These are phyloP conservation scores for Nemania sp. DNA, from an alignment of 2,329 filamentous ascomycete species.

Conservation along the genomic window DNA sequence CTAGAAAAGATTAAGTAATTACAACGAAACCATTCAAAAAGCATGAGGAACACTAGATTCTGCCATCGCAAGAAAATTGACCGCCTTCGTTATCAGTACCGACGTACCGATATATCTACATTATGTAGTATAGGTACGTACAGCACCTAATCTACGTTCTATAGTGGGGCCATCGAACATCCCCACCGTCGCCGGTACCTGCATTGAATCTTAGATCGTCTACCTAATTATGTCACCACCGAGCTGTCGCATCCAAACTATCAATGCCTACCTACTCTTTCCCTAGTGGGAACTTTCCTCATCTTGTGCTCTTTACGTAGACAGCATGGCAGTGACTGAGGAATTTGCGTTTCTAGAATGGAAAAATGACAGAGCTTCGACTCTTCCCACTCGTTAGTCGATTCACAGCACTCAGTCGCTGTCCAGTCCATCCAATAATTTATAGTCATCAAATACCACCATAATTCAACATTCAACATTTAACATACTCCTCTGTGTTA, in stretches of 20 bases:
- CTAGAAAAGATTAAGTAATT: not conserved
- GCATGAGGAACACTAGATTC: constrained; percentile 35
- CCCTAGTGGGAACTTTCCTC: too few relatives aligned
- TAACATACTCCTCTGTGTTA: too few relatives aligned
- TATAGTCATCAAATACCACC: too few relatives aligned
- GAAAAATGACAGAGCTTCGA: not conserved
- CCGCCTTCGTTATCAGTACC: constrained; percentile 45
- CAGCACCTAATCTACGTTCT: too few relatives aligned
- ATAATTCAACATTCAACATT: not conserved
- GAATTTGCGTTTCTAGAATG: not conserved
- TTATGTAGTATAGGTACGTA: too few relatives aligned
- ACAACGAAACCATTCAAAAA: not conserved
- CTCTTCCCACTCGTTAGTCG: not conserved
- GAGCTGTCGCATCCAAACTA: not conserved
- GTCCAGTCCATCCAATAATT: not conserved
- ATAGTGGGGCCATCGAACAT: not conserved
- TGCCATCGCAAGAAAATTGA: constrained; percentile 47
- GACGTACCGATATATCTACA: not conserved
- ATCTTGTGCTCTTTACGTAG: not conserved
- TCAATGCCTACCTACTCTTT: not conserved
- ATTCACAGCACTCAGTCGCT: not conserved
- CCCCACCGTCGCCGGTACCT: not conserved
- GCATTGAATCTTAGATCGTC: constrained; percentile 6
- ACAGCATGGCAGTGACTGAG: constrained; percentile 13
- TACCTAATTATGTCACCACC: too few relatives aligned